Percentiles rank a stretch among this genome's conserved stretches.
Conservation (phyloP, 176 grass and related monocot species). For the Zoysia japonica region DNA sequence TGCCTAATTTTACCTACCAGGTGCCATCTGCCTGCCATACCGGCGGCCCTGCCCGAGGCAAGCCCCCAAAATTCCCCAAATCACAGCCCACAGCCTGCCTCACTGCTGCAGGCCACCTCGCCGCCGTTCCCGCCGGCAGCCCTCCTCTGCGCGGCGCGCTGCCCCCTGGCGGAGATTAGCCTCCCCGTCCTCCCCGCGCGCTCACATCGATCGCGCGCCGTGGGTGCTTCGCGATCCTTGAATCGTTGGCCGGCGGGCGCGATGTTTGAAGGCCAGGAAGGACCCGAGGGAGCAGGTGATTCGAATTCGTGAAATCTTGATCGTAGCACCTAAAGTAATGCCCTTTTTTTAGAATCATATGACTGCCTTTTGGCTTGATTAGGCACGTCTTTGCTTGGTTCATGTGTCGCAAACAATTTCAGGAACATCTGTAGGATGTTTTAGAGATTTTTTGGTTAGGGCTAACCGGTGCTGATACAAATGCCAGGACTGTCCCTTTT, state of each 20-base stretch:
- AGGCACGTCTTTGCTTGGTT: conserved; percentile 14
- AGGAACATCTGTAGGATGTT: neutral
- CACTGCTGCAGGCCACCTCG: conserved; percentile 25
- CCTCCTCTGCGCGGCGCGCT: neutral
- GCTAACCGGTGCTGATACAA: neutral
- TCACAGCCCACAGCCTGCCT: neutral
- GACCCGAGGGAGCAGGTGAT: conserved; percentile 36
- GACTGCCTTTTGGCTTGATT: neutral
- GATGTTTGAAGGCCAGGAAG: conserved; percentile 45
- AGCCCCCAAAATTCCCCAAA: conserved; percentile 23
- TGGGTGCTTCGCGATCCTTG: neutral
- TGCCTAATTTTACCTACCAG: conserved; percentile 29
- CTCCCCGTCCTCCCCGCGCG: neutral
- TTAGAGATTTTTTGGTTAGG: neutral
- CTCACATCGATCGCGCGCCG: neutral
- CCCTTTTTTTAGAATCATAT: neutral
- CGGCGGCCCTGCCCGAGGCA: neutral
- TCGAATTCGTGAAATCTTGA: neutral
- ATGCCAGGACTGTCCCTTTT: neutral
- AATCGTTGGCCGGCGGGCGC: neutral
- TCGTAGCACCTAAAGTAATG: neutral
- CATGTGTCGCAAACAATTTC: conserved; percentile 12
- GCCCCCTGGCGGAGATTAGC: neutral
- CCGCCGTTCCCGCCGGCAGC: conserved; percentile 24
- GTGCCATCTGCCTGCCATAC: neutral